A percentile compares a stretch with the other conserved stretches of the same genome.
phyloP scores from a whole-genome alignment of 2,329 filamentous ascomycete genomes.

The Hypocrella siamensis region DNA sequence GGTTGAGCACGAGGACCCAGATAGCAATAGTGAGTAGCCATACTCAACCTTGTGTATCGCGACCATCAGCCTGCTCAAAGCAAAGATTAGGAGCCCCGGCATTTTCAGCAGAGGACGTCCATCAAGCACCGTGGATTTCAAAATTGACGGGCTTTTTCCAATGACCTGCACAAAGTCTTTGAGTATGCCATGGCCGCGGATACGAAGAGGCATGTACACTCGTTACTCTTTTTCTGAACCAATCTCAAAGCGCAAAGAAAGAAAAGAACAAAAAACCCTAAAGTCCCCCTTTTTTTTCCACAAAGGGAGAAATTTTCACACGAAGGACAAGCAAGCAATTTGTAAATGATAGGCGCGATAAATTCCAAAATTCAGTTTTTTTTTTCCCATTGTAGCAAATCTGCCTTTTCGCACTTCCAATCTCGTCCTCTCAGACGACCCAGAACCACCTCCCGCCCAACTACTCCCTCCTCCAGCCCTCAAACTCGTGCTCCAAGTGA shows the following conservation, averaged over 20 bases:
- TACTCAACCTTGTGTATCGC: conserved; percentile 1
- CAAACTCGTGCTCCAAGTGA: conserved; percentile 63
- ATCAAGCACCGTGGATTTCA: conserved; percentile 3
- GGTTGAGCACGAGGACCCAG: conserved; percentile 4
- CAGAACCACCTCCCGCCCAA: background rate
- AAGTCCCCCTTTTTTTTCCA: no score
- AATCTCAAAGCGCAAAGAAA: no score
- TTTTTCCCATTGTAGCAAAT: background rate
- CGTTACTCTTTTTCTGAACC: background rate
- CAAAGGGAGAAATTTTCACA: no score
- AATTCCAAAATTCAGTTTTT: background rate
- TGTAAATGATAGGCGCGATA: background rate
- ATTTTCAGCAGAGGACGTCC: background rate
- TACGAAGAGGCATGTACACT: background rate
- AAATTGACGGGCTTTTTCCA: conserved; percentile 2
- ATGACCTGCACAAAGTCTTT: background rate
- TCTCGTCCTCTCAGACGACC: background rate
- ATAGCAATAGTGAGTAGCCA: conserved; percentile 7
- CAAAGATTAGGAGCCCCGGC: conserved; percentile 1
- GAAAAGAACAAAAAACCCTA: no score
- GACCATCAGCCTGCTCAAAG: conserved; percentile 1
- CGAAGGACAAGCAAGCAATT: no score
- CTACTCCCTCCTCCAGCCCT: conserved; percentile 54
- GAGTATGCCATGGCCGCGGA: background rate
- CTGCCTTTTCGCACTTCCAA: background rate